Percentiles rank a stretch among this genome's conserved stretches.
phyloP scores from a whole-genome alignment of 805 yeast genomes.

The Teunomyces tritomae region DNA sequence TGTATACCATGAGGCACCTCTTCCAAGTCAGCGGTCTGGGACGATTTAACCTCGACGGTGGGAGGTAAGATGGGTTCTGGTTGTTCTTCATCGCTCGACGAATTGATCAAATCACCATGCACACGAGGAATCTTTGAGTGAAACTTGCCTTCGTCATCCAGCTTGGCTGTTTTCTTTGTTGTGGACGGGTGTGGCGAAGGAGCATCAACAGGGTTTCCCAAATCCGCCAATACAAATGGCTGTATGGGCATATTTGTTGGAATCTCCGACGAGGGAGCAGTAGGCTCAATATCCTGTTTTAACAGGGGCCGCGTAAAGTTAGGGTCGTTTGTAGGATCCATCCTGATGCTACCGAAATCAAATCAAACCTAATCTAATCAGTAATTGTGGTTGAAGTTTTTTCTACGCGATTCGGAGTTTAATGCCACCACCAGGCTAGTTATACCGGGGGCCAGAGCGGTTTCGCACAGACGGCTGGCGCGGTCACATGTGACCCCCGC shows the following conservation, averaged over 20 bases:
- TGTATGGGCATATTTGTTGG: constrained; percentile 78
- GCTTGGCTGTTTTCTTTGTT: constrained; percentile 6
- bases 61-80: constrained; percentile 31
- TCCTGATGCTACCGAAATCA: constrained; percentile 18
- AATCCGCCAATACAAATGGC: constrained; percentile 74
- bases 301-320: constrained; percentile 83
- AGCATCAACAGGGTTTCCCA: constrained; percentile 68
- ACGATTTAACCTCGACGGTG: constrained; percentile 45
- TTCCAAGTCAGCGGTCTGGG: constrained; percentile 88
- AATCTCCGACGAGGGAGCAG: constrained; percentile 64
- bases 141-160: constrained; percentile 14
- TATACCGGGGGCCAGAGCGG: background rate
- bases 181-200: constrained; percentile 56
- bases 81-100: constrained; percentile 39
- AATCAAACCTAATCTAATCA: background rate
- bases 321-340: constrained; percentile 95
- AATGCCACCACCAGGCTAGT: background rate
- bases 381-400: background rate
- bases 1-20: constrained; percentile 95
- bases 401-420: constrained; percentile 1
- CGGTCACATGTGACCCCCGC: background rate
- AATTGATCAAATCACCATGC: constrained; percentile 50
- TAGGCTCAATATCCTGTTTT: constrained; percentile 57
- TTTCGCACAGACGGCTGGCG: background rate
- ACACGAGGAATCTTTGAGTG: constrained; percentile 50